Percentiles rank a stretch among this genome's conserved stretches.
These are phyloP conservation scores for Paraconiothyrium brasiliense DNA, from an alignment of 2,329 filamentous ascomycete species.

Conservation along the genomic window DNA sequence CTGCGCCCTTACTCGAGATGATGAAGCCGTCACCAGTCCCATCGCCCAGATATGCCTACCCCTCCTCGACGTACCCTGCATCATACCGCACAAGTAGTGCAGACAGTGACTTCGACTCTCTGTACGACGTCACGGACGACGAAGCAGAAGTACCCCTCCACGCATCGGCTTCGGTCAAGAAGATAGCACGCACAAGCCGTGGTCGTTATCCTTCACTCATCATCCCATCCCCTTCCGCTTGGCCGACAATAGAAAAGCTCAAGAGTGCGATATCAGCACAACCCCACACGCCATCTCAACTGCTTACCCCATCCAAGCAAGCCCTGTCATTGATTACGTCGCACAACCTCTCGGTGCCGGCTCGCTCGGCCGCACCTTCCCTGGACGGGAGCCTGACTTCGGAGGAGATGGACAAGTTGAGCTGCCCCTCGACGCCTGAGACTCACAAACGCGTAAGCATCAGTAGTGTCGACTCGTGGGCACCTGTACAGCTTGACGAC, in stretches of 20 bases:
- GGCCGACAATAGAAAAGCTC: constrained; percentile 65
- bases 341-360: constrained; percentile 70
- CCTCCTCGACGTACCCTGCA: constrained; percentile 58
- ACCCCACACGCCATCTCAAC: constrained; percentile 54
- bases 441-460: constrained; percentile 51
- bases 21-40: constrained; percentile 60
- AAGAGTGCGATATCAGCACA: constrained; percentile 66
- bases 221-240: constrained; percentile 67
- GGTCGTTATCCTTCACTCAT: constrained; percentile 66
- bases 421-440: constrained; percentile 85
- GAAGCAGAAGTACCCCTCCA: constrained; percentile 67
- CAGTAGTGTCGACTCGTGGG: constrained; percentile 70
- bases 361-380: constrained; percentile 82
- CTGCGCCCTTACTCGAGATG: constrained; percentile 62
- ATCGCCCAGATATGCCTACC: constrained; percentile 62
- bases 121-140: constrained; percentile 86
- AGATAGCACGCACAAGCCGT: constrained; percentile 48
- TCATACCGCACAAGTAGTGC: constrained; percentile 72
- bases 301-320: constrained; percentile 79
- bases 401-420: constrained; percentile 84
- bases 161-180: constrained; percentile 62
- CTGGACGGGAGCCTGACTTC: constrained; percentile 89
- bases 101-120: constrained; percentile 80
- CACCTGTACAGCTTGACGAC: constrained; percentile 71
- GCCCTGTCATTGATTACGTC: constrained; percentile 75